Conservation (phyloP, 192 early-diverging fungal species). For the Coemansia sp. region DNA sequence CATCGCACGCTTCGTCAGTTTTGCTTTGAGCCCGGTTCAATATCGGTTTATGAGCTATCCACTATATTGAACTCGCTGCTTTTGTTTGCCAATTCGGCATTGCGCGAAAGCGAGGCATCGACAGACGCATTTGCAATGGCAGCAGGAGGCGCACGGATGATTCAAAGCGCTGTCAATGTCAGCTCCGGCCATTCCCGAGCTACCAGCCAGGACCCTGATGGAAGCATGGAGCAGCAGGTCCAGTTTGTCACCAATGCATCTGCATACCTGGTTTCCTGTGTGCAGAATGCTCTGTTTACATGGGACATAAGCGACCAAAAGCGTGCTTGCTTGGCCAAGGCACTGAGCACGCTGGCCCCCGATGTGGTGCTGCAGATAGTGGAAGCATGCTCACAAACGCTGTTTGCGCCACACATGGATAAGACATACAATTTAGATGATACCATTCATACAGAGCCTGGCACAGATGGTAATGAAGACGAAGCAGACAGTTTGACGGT, state of each 20-base stretch:
- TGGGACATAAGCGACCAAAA: conserved; percentile 12
- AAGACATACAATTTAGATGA: not conserved
- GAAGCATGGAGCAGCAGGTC: not conserved
- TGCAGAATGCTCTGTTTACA: conserved; percentile 17
- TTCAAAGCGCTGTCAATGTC: not conserved
- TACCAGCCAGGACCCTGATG: not conserved
- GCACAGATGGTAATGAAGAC: not conserved
- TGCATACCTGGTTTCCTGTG: conserved; percentile 28
- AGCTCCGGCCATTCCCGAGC: conserved; percentile 2
- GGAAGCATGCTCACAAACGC: conserved; percentile 12
- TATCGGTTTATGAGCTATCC: conserved; percentile 2
- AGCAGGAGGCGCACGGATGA: conserved; percentile 20
- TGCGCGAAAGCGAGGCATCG: conserved; percentile 44
- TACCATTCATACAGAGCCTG: not conserved
- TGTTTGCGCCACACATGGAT: conserved; percentile 16
- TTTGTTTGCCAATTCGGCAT: conserved; percentile 37
- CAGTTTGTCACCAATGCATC: conserved; percentile 48
- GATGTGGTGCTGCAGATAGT: conserved; percentile 21
- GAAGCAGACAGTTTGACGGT: not conserved
- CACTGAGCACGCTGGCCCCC: conserved; percentile 23
- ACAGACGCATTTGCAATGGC: conserved; percentile 47
- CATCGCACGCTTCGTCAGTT: conserved; percentile 23
- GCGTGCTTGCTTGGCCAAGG: conserved; percentile 23
- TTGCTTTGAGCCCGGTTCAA: conserved; percentile 24
- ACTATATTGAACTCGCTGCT: conserved; percentile 38